phyloP scores from a whole-genome alignment of 1,284 basidiomycete species.

The Kwoniella shivajii region DNA sequence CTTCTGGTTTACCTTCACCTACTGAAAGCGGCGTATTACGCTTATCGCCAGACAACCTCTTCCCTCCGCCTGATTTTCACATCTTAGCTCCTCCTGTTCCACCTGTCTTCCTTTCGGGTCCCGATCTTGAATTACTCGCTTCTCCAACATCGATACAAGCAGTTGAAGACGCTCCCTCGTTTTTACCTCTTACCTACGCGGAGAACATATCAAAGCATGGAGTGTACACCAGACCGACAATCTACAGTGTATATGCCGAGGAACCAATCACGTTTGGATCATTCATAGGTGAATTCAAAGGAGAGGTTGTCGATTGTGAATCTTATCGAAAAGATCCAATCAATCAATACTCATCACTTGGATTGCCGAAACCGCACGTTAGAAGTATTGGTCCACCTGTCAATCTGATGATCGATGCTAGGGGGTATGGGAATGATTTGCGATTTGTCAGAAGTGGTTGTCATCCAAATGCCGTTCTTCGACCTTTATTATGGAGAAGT shows the following conservation, averaged over 20 bases:
- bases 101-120: slow-evolving; percentile 44
- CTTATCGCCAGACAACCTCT: slow-evolving; percentile 37
- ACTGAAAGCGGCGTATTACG: slow-evolving; percentile 44
- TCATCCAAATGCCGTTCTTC: slow-evolving; percentile 82
- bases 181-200: slow-evolving; percentile 43
- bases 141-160: slow-evolving; percentile 30
- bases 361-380: slow-evolving; percentile 66
- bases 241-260: slow-evolving; percentile 50
- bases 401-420: slow-evolving; percentile 77
- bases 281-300: slow-evolving; percentile 50
- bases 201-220: slow-evolving; percentile 30
- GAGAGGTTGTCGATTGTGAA: slow-evolving; percentile 46
- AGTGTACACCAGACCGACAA: slow-evolving; percentile 45
- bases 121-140: slow-evolving; percentile 33
- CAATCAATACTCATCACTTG: slow-evolving; percentile 60
- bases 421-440: slow-evolving; percentile 72
- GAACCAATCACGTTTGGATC: slow-evolving; percentile 30
- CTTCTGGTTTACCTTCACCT: slow-evolving; percentile 49
- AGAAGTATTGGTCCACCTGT: slow-evolving; percentile 78
- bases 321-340: slow-evolving; percentile 56
- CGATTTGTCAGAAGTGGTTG: slow-evolving; percentile 83
- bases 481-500: slow-evolving; percentile 64
- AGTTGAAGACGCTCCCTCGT: slow-evolving; percentile 40
- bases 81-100: slow-evolving; percentile 52
- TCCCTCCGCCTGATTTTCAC: slow-evolving; percentile 55